Evolutionary conservation across 139 green algal species (phyloP), one percentile per base, ranked within the genome.

Genomic region (Chlamydomonas applanata): DNA sequence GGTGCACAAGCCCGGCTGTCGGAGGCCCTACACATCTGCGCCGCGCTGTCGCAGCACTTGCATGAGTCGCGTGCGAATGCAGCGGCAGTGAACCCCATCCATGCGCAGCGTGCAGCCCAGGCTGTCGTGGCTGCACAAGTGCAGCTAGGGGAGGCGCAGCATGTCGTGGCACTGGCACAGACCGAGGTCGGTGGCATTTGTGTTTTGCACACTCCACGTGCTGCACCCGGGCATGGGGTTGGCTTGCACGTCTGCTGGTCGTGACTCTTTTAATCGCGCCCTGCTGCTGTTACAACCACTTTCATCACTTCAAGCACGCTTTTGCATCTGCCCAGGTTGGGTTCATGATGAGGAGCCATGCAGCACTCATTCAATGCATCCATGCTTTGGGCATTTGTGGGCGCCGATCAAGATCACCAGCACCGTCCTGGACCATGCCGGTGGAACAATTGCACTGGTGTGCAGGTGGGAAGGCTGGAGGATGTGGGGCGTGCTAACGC

Each of bases 81-180:
- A 27, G 54, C 54, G 20, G 54, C 54, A 33, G 40, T 49, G 40
- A 49, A 49, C 40, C 40, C 40, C 7, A 49, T 49, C 40, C 40
- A 49, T 49, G 40, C 40, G 54, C 11, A 62, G 22, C 22, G n/a
- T 27, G 54, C 54, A 27, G n/a, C 3, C 59, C 59, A 66, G n/a
- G 59, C 59, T 14, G 59, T 30, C 3, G 59, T 30, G 30, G 59
- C 29, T 9, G 59, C 59, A 29, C 59, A 35, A 66, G 59, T 30
- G 30, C 59, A 66, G 59, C 59, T 66, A 25, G n/a, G 59, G 17
- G 59, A 66, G 59, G 59, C 59, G 11, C 59, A 66, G n/a, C 59
- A 30, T 34, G 59, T 66, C 4, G 25, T 35, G 29, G 24, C 59
- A 19, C 22, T 66, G 24, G 59, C 59, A 34, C 59, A 66, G 17